Conservation (phyloP, 2,329 filamentous ascomycete genomes). For the Botrytis medusae region DNA sequence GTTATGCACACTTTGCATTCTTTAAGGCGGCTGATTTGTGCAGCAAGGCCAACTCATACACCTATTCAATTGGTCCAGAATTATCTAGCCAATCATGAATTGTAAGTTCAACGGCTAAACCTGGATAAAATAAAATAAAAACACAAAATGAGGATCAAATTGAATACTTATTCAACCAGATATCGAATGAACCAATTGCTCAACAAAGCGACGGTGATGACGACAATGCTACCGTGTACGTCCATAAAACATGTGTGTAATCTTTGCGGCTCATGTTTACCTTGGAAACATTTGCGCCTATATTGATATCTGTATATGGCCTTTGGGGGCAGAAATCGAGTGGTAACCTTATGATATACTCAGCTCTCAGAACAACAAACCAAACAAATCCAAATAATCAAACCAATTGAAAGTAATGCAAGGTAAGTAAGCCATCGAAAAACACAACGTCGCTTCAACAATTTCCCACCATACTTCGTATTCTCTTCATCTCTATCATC, state of each 20-base stretch:
- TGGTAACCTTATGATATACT: background rate
- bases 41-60: background rate
- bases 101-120: background rate
- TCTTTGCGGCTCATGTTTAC: background rate
- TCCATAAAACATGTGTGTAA: background rate
- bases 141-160: background rate
- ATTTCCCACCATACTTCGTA: background rate
- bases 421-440: background rate
- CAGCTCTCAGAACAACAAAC: background rate
- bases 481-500: background rate
- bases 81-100: background rate
- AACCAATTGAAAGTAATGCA: background rate
- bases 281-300: background rate
- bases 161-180: background rate
- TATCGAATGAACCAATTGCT: background rate
- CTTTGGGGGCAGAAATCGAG: background rate
- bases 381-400: background rate
- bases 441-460: accelerated
- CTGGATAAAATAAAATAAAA: background rate
- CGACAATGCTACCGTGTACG: background rate
- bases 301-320: background rate
- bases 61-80: background rate
- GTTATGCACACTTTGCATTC: background rate
- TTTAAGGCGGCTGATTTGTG: background rate
- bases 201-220: background rate